Base-by-base conservation (phyloP, 495 filamentous ascomycete genomes). In the Neurospora tetraspora region DNA sequence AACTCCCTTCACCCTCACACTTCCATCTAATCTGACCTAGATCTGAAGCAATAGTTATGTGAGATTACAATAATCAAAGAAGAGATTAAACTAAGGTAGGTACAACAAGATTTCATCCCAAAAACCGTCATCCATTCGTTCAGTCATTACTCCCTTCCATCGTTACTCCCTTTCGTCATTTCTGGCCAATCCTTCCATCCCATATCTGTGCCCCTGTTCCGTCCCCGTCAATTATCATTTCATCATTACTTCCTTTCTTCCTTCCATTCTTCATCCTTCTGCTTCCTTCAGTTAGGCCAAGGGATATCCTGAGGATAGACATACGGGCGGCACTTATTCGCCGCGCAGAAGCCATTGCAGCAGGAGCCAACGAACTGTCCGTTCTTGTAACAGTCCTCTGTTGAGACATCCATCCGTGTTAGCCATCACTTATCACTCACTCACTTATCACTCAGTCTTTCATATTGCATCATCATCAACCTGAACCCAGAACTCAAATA, bases 301-400 rank as follows among this genome's bases (percentile, higher is more conserved):
- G 53, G 27, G 53, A 65, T 65, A 65, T 34, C 27, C 53, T 65
- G 53, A 69, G 72, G 72, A 12, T 37, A 37, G 11, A 79, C 72
- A 75, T 75, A 80, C 27, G 79, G 79, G 34, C 79, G 68, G 74
- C 79, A 80, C 70, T 77, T 77, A 34, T 79, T 78, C 3, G 76
- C 79, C 1, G 79, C 79, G 39, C 79, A 80, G 45, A 68, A 80
- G 3, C 79, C 79, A 5, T 74, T 73, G 73, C 79, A 80, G 75
- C 79, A 80, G n/a, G 71, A 59, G 0, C 77, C 79, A 0, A 79
- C 74, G 5, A 47, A 79, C 45, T 79, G 77, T 20, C 77, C 77
- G 14, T 79, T 72, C 10, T 47, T 20, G 36, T 74, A 78, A 71
- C 79, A 80, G 42, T 79, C 77, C 38, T 65, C 53, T 65, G 27